Evolutionary conservation across 805 yeast species (phyloP), one percentile per base, ranked within the genome.

Genomic region (Candida maesae): DNA sequence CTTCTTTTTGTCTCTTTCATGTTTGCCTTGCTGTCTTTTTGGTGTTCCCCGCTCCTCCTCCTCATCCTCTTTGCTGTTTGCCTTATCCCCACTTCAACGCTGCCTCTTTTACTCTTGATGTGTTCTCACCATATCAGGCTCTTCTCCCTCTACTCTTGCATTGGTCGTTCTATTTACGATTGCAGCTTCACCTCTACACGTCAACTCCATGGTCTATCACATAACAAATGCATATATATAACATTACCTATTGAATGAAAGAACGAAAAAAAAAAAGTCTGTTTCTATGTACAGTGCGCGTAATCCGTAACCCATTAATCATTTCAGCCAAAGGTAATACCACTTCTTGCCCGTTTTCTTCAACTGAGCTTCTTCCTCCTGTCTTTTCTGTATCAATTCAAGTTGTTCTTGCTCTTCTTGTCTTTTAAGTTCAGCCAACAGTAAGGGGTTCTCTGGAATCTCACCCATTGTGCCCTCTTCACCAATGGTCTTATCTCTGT

Each of bases 401-500:
- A 8, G 20, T 8, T 33, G 40, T n/a, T 48, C 48, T 12, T 30
- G 28, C 28, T 50, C 49, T 13, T 45, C 38, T 42, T 51, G 50
- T 33, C 53, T 46, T 16, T 58, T 57, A 41, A 61, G 61, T 46
- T 71, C 66, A 23, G 63, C 66, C 42, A 71, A 65, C 27, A 62
- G 53, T 23, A 73, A 55, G 4, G 68, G 55, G 16, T 65, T 46
- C 39, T 70, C 76, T 4, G 52, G 52, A 6, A 49, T 37, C 1
- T 76, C 74, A 36, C 58, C 61, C 8, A 14, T 69, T 65, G 33
- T 41, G 6, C 50, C 55, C 19, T 54, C 70, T 51, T 71, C 74
- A 15, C 76, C 78, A 30, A 67, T 56, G 15, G 57, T 60, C 55
- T 74, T 73, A 55, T 82, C 89, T 50, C 81, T 66, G 45, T 71